Conservation (phyloP, 306 rosid species). For the Begonia loranthoides region DNA sequence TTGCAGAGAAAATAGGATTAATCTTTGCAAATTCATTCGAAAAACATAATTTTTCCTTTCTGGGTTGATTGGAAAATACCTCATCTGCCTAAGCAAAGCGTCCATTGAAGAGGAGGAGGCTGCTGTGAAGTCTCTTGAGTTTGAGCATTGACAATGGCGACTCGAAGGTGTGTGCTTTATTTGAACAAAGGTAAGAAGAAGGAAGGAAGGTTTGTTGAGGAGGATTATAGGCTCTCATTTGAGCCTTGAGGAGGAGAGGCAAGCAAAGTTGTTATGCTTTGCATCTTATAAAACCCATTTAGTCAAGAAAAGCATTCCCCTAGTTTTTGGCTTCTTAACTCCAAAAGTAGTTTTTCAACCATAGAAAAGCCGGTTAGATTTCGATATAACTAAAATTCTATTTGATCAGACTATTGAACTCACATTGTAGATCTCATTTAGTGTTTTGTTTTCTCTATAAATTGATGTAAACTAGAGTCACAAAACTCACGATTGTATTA, state of each 20-base stretch:
- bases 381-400: too few relatives aligned
- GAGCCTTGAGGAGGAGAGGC: conserved; percentile 15
- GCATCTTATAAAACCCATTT: conserved; percentile 31
- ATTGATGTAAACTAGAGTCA: too few relatives aligned
- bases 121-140: conserved; percentile 14
- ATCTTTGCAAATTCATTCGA: too few relatives aligned
- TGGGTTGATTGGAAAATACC: conserved; percentile 21
- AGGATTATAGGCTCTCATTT: conserved; percentile 6
- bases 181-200: conserved; percentile 23
- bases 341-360: too few relatives aligned
- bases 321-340: conserved; percentile 12
- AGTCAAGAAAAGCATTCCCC: conserved; percentile 43
- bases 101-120: conserved; percentile 19
- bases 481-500: too few relatives aligned
- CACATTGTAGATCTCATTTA: too few relatives aligned
- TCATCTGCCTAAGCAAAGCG: conserved; percentile 22
- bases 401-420: too few relatives aligned
- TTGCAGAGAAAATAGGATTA: background rate
- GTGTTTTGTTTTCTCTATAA: background rate
- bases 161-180: conserved; percentile 9
- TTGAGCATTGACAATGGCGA: background rate
- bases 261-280: conserved; percentile 46
- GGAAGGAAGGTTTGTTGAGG: conserved; percentile 8
- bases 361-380: too few relatives aligned
- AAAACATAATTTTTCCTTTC: background rate